These are phyloP conservation scores for Solanum sejunctum DNA, from an alignment of 257 asterid genomes.

Conservation along the genomic window DNA sequence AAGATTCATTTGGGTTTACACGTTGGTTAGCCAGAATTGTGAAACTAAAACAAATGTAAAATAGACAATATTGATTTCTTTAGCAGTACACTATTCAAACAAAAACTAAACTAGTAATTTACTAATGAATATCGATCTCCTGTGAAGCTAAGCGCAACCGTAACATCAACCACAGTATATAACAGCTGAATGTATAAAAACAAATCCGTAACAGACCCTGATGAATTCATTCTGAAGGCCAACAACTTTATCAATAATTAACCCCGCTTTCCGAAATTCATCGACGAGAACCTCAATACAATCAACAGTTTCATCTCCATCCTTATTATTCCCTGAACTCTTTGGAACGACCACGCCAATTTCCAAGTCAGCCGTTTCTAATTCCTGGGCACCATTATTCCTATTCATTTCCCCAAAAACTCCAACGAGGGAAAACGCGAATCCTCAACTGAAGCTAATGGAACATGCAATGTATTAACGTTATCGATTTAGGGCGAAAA, in stretches of 20 bases:
- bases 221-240: constrained; percentile 79
- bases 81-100: neutral
- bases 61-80: neutral
- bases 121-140: neutral
- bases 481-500: neutral
- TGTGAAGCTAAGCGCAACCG: neutral
- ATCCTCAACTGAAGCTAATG: neutral
- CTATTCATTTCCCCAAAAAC: constrained; percentile 26
- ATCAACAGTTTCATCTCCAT: constrained; percentile 7
- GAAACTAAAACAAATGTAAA: neutral
- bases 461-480: neutral
- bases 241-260: constrained; percentile 56
- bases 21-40: neutral
- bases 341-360: constrained; percentile 66
- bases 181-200: neutral
- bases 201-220: constrained; percentile 29
- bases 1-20: neutral
- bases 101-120: neutral
- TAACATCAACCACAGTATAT: neutral
- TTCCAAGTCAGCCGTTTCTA: constrained; percentile 44
- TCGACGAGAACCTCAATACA: constrained; percentile 58
- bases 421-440: neutral
- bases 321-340: constrained; percentile 14
- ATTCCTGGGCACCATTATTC: constrained; percentile 31
- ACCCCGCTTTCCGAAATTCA: constrained; percentile 50